Percentiles rank a stretch among this genome's conserved stretches.
Evolutionary conservation across 1,139 yeast genomes (phyloP).

Genomic region (Geotrichum phurueaensis): DNA sequence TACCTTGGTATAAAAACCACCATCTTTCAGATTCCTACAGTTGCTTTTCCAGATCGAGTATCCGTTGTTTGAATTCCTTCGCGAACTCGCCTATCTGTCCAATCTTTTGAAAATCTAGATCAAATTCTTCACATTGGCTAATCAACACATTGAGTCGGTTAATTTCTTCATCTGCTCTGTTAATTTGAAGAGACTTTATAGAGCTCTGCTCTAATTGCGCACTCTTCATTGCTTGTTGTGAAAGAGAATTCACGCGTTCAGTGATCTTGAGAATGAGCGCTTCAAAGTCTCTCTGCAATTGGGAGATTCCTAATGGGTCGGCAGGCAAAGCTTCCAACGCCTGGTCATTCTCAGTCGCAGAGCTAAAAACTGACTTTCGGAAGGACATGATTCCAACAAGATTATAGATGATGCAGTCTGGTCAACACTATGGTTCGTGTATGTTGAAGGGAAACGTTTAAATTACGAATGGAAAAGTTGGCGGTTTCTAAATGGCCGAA

Average conservation of each 20-base stretch:
- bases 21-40: neutral
- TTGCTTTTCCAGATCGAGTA: slow-evolving; percentile 27
- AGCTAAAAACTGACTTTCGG: neutral
- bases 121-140: slow-evolving; percentile 49
- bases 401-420: neutral
- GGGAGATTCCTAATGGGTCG: slow-evolving; percentile 14
- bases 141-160: slow-evolving; percentile 42
- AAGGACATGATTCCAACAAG: neutral
- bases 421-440: neutral
- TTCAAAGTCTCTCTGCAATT: slow-evolving; percentile 12
- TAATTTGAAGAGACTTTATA: slow-evolving; percentile 22
- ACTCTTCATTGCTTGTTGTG: slow-evolving; percentile 25
- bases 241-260: slow-evolving; percentile 23
- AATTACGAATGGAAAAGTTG: neutral
- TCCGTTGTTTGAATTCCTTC: slow-evolving; percentile 38
- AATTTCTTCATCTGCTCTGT: slow-evolving; percentile 41
- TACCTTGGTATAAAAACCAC: neutral
- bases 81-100: slow-evolving; percentile 56
- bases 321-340: neutral
- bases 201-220: slow-evolving; percentile 23
- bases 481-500: neutral
- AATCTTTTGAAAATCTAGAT: slow-evolving; percentile 58
- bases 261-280: slow-evolving; percentile 9
- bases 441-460: neutral
- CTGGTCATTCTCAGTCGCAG: neutral